Base-by-base conservation (phyloP, 225 moss, liverwort and hornwort genomes). In the Anthoceros angustus region DNA sequence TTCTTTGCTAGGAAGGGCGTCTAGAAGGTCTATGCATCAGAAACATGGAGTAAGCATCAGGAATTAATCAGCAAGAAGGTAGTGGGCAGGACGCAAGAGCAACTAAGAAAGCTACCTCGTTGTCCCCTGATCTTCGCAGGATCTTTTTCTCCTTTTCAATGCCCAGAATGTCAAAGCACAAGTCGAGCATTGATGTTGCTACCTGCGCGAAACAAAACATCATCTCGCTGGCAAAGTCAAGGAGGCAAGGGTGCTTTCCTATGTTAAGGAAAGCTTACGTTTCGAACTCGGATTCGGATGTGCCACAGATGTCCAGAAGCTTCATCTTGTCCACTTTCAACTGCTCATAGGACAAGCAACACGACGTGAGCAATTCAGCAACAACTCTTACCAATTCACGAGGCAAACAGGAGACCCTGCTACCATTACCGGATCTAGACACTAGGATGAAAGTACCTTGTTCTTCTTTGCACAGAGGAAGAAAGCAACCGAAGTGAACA, bases 401-500 rank as follows among this genome's bases (percentile, higher is more conserved):
- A 39, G 61, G 18, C 4, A 62, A 10, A 68, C 10, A 26, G 50
- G 23, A 14, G 5, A 10, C 42, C 45, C 32, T 68, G 42, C 24
- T 21, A 20, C 38, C 24, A 12, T 18, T 63, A 6, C 24, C n/a
- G 14, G 23, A 63, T 18, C 63, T 20, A 11, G 12, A 49, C 15
- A 5, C 43, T 10, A 64, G 45, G 25, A 42, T 21, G 55, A 43
- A 2, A 61, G 0, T 38, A 94, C 94, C 90, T 87, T 99, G 49
- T 92, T 70, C 46, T 92, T 99, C 81, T 80, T 92, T 6, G 87
- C 86, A 73, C 83, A 86, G 24, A 92, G 74, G 41, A 70, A 92
- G 46, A 99, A 99, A 6, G 98, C 92, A 20, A 86, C 98, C 39
- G 85, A 87, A 4, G 83, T 82, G 71, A 99, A 99, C 23, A 87